phyloP scores from a whole-genome alignment of 352 stramenopile genomes.

The Pythium chondricola region DNA sequence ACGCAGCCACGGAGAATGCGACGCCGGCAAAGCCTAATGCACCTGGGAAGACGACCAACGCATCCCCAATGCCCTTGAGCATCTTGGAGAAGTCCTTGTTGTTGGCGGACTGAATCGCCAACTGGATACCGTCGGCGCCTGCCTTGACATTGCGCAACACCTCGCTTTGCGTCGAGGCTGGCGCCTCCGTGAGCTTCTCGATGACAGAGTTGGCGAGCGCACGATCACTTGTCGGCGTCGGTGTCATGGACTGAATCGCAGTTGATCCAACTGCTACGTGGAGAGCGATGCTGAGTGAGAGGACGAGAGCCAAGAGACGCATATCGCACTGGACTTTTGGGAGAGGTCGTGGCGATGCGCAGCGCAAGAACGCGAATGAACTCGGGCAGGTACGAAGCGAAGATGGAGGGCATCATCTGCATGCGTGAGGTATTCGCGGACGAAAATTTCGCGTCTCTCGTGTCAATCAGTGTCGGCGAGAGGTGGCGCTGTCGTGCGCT shows the following conservation, averaged over 20 bases:
- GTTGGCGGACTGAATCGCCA: slow-evolving; percentile 24
- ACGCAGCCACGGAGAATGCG: slow-evolving; percentile 38
- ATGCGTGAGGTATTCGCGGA: not conserved
- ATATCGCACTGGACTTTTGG: not conserved
- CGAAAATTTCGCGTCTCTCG: not conserved
- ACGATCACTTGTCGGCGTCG: not conserved
- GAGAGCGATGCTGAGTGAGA: no score
- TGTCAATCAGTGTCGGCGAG: no score
- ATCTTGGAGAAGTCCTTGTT: slow-evolving; percentile 26
- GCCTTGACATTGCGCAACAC: slow-evolving; percentile 29
- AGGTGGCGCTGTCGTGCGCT: not conserved
- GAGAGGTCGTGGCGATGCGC: not conserved
- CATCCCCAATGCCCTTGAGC: slow-evolving; percentile 36
- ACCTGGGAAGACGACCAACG: slow-evolving; percentile 24
- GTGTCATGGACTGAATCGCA: not conserved
- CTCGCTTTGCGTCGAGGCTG: not conserved
- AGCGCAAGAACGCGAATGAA: not conserved
- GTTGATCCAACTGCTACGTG: no score
- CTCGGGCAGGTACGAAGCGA: not conserved
- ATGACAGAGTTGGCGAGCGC: slow-evolving; percentile 16
- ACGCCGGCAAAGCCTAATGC: slow-evolving; percentile 31
- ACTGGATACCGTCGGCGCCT: slow-evolving; percentile 36
- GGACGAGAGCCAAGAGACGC: not conserved
- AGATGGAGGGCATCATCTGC: not conserved
- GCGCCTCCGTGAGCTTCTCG: slow-evolving; percentile 17